Conservation (phyloP, 1,284 basidiomycete genomes). For the Microbotryomycetes sp. region DNA sequence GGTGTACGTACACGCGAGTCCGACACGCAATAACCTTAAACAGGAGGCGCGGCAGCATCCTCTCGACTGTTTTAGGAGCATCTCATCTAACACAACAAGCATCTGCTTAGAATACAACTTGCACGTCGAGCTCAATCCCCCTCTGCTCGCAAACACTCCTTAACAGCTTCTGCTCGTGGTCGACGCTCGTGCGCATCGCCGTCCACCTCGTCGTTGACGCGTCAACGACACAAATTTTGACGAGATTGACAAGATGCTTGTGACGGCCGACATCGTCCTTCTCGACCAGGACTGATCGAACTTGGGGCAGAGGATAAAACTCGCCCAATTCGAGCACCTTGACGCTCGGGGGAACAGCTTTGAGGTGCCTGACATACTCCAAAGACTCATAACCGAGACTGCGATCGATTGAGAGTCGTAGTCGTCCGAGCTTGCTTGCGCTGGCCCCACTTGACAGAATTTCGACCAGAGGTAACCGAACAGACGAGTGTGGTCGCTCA, state of each 20-base stretch:
- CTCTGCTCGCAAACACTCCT: background rate
- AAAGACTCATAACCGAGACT: background rate
- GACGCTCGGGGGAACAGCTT: background rate
- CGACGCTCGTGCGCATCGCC: background rate
- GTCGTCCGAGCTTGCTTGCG: background rate
- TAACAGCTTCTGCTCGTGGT: background rate
- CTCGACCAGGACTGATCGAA: background rate
- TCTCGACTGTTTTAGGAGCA: too few relatives aligned
- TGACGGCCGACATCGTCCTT: background rate
- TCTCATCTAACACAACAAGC: too few relatives aligned
- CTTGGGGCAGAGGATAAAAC: background rate
- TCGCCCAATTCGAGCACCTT: background rate
- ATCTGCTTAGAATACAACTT: background rate
- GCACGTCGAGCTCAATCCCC: background rate
- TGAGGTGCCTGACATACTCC: background rate
- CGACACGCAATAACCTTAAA: too few relatives aligned
- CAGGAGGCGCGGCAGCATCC: too few relatives aligned
- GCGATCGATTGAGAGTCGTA: background rate
- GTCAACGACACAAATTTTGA: background rate
- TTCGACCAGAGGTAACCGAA: background rate
- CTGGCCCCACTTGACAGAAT: background rate
- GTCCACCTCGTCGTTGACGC: background rate
- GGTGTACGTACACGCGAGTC: too few relatives aligned
- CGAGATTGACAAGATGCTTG: background rate
- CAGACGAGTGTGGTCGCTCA: background rate